Base-by-base conservation (phyloP, 2,329 filamentous ascomycete species). In the Cladorrhinum sp. region DNA sequence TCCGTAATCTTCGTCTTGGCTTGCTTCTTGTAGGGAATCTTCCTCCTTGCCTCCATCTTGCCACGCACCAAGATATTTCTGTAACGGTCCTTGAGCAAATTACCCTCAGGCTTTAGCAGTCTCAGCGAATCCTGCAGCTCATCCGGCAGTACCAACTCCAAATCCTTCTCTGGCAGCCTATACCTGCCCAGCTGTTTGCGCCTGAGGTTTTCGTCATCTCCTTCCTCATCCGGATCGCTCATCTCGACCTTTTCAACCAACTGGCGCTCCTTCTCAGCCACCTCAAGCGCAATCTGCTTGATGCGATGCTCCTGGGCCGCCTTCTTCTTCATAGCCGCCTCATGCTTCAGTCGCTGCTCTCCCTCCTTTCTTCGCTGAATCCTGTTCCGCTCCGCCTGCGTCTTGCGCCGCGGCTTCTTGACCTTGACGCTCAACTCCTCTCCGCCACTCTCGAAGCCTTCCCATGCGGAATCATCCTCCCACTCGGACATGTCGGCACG, bases 381-480 rank as follows among this genome's bases (percentile, higher is more conserved):
- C 73, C 89, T 92, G 78, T 98, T 98, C 64, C 92, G 83, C 75
- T 98, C 91, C 0, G 86, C 82, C 55, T 87, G 90, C 1, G 92
- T 96, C 80, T 98, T 98, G 70, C 94, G 83, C 75, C 91, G 84
- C 2, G 91, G 89, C 62, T 88, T 82, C 78, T 96, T 96, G 63
- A 84, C 84, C 70, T 85, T 87, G 57, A 86, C 65, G 28, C 70
- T 76, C 71, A 83, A 79, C 64, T 91, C 88, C 67, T 92, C 88
- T 9, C 83, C 85, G 59, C 91, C 92, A 72, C 91, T 96, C 77
- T 96, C 88, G 66, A 92, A 86, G 0, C 90, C 90, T 74, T 93
- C 94, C 92, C 92, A 97, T 14, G 91, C 92, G 52, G 90, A 95
- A 72, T 96, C 93, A 69, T 94, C 90, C 62, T 96, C 92, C 80